Evolutionary conservation across 2,329 filamentous ascomycete genomes (phyloP).

Genomic region (Blastomyces gilchristii): DNA sequence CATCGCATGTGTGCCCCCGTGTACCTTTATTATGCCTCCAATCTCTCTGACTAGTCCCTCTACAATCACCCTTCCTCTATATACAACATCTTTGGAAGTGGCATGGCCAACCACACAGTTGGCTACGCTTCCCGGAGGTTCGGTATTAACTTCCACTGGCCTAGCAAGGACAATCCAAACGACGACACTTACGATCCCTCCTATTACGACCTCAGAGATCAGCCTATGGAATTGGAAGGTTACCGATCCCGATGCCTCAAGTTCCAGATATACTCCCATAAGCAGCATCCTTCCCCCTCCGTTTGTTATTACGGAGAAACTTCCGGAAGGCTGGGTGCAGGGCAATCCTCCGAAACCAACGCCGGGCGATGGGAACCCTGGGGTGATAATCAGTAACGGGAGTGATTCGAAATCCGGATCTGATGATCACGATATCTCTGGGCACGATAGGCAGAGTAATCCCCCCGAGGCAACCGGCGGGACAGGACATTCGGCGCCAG

Average conservation of each 20-base stretch:
- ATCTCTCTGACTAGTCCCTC: conserved; percentile 9
- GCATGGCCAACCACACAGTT: conserved; percentile 11
- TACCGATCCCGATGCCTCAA: not conserved
- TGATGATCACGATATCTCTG: not conserved
- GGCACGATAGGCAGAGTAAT: too few relatives aligned
- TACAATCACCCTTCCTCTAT: conserved; percentile 16
- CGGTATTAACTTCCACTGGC: conserved; percentile 11
- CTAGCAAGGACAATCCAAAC: conserved; percentile 8
- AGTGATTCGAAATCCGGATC: not conserved
- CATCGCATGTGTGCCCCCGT: conserved; percentile 15
- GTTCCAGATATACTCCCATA: conserved; percentile 6
- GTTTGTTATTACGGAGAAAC: conserved; percentile 11
- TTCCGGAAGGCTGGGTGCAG: not conserved
- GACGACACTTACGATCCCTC: conserved; percentile 12
- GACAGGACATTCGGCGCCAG: too few relatives aligned
- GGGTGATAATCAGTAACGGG: not conserved
- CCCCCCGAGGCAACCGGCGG: too few relatives aligned
- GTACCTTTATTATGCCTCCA: conserved; percentile 17
- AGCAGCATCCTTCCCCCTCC: conserved; percentile 13
- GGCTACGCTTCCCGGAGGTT: conserved; percentile 11
- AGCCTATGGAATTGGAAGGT: conserved; percentile 11
- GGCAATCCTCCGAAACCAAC: not conserved
- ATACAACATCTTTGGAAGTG: conserved; percentile 15
- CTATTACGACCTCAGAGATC: conserved; percentile 12
- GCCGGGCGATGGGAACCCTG: not conserved